Base-by-base conservation (phyloP, 2,329 filamentous ascomycete genomes). In the Arachnomyces sp. region DNA sequence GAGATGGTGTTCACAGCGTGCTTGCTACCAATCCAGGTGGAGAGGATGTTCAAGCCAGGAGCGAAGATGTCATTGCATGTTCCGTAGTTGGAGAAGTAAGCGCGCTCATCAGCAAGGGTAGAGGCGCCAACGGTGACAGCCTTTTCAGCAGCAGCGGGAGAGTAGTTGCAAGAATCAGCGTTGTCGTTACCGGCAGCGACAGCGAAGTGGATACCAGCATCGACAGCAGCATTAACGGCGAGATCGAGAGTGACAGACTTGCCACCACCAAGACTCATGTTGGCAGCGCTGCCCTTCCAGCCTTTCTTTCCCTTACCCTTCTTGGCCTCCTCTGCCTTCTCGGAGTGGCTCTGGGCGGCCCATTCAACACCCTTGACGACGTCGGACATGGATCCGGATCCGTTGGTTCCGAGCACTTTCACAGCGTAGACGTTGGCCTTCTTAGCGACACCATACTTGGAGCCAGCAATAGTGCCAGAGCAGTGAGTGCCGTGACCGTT, bases 51-150 rank as follows among this genome's bases (percentile, higher is more conserved):
- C 59, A 95, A 77, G 61, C 92, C 92, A 46, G 92, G 92, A 49
- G 89, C 92, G 60, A 98, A 98, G 76, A 98, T 95, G 70, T 98
- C 92, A 65, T 90, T 95, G 79, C 92, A 98, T 77, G 90, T 92
- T 67, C 92, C 92, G 68, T 82, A 96, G 85, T 98, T 98, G 80
- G 93, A 98, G 82, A 98, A 98, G 80, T 96, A 98, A 51, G 92
- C 92, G 70, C 92, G 90, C 75, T 87, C 86, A 63, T 98, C 92
- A 59, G 84, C 80, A 45, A 98, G 79, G 54, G 86, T 92, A 34
- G 88, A 94, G 52, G 92, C 92, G 68, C 90, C 93, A 49, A 98
- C 92, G 44, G 92, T 98, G 64, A 98, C 80, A 52, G 92, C 89
- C 60, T 93, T 87, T 57, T 79, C 75, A 54, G 93, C 88, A 49